Evolutionary conservation across 2,329 filamentous ascomycete species (phyloP), one percentile per base, ranked within the genome.

Genomic region (Blastomyces parvus): DNA sequence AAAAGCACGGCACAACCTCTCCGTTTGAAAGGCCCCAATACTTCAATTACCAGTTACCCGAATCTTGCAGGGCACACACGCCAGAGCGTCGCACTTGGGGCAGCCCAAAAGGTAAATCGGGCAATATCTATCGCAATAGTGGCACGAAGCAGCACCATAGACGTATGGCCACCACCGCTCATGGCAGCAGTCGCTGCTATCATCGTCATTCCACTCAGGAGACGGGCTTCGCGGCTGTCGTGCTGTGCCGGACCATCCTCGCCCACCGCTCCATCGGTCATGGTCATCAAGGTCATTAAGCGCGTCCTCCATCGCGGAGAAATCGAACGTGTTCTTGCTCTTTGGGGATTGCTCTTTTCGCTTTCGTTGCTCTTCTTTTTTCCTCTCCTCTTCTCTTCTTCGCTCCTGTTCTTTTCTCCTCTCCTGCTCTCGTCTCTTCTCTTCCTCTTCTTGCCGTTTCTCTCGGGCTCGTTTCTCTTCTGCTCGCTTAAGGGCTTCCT

Each of bases 101-200:
- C 30, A 56, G 19, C 33, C 53, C 19, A 56, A 30, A 4, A 56
- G 17, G 53, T 56, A 56, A 38, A 22, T 38, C 3, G 53, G 33
- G 53, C 53, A 56, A 30, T 56, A 56, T 38, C 53, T 19, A 19
- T 38, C 53, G 19, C 53, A 56, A 56, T 56, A 56, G 5, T 56
- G 30, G 53, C 53, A 38, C 53, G 14, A 56, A 22, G 6, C 53
- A 36, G 53, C 53, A 14, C 27, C 53, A n/a, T 56, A 30, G 33
- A 56, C 36, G 19, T 33, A 33, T 11, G 33, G 53, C 27, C 53
- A 56, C 53, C 53, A 56, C 3, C 53, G 53, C 5, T 19, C 8
- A 7, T 56, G 53, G 17, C n/a, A 8, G 53, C 53, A 56, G 19
- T n/a, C 0, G 1, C 19, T 56, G 30, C 17, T n/a, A n/a, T n/a